Percentiles rank a stretch among this genome's conserved stretches.
Evolutionary conservation across 257 asterid genomes (phyloP).

Genomic region (Paulownia fortunei): DNA sequence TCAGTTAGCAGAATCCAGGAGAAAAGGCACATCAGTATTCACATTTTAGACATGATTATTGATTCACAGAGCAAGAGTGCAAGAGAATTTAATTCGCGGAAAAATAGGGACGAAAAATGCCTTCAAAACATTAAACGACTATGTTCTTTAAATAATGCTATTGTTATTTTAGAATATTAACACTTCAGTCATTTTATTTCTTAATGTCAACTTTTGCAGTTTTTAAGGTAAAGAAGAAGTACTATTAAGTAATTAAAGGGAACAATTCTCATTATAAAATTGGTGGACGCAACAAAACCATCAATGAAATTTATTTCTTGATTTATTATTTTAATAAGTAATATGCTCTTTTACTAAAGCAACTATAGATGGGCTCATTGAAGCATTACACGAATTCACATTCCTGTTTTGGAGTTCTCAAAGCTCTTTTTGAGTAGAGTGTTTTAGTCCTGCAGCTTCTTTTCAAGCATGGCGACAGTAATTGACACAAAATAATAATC

Average conservation of each 20-base stretch:
- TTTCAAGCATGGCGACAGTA: conserved; percentile 1
- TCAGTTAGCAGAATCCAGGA: background rate
- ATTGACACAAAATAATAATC: conserved; percentile 1
- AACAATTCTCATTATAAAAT: conserved; percentile 1
- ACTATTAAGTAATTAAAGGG: background rate
- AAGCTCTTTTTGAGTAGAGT: background rate
- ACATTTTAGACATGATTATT: background rate
- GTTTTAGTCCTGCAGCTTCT: background rate
- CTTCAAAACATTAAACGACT: background rate
- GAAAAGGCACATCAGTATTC: background rate
- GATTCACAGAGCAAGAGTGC: background rate
- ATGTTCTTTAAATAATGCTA: background rate
- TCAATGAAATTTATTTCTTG: background rate
- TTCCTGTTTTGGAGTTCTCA: background rate
- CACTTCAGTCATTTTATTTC: conserved; percentile 1
- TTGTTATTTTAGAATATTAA: background rate
- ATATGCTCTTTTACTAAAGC: background rate
- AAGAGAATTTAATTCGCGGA: background rate
- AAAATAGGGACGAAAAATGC: background rate
- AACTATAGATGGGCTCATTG: background rate
- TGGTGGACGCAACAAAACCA: background rate
- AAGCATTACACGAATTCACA: background rate
- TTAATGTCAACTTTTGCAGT: background rate
- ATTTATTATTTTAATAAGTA: background rate
- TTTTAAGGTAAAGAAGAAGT: background rate